Evolutionary conservation across 2,329 filamentous ascomycete species (phyloP), one percentile per base, ranked within the genome.

Genomic region (Colletotrichum liriopes): DNA sequence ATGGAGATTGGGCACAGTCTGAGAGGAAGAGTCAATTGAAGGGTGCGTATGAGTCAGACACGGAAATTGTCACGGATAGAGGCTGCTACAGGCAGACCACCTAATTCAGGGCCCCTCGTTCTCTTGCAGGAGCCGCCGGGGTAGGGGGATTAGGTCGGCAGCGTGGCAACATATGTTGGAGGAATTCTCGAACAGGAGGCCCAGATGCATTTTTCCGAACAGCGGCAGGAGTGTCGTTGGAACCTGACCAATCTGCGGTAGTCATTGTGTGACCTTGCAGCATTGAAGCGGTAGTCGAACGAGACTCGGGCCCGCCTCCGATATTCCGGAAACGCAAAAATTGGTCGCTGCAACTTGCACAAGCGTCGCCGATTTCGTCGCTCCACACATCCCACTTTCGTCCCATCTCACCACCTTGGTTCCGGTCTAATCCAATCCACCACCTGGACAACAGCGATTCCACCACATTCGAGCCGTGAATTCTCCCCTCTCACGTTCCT

Each of bases 291-390:
- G 65, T 60, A 65, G 52, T 70, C 32, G 49, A 43, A 64, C 14
- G 63, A 70, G 59, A 70, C 68, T 60, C 39, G 41, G 65, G 70
- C 54, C 65, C 70, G 70, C 70, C 65, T 65, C 65, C 66, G 60
- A 72, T 65, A n/a, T 65, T 70, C 70, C 70, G 70, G 65, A 60
- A 72, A 59, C 70, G 70, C 70, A 70, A 70, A 65, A 32, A 60
- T 59, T 55, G 70, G 65, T 65, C 23, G 60, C 65, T 70, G 70
- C 45, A 55, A 62, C 61, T 71, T 62, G 61, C 41, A 62, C 67
- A 62, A 61, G 61, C 67, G 55, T 67, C 67, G 71, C 71, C 71
- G 71, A 73, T 73, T 71, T 73, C 71, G 71, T 73, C 71, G 67
- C 71, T 62, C 41, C 64, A 47, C 70, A 72, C 67, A 65, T 73